These are phyloP conservation scores for Dactylellina parvicollis DNA, from an alignment of 2,329 filamentous ascomycete species.

Conservation along the genomic window DNA sequence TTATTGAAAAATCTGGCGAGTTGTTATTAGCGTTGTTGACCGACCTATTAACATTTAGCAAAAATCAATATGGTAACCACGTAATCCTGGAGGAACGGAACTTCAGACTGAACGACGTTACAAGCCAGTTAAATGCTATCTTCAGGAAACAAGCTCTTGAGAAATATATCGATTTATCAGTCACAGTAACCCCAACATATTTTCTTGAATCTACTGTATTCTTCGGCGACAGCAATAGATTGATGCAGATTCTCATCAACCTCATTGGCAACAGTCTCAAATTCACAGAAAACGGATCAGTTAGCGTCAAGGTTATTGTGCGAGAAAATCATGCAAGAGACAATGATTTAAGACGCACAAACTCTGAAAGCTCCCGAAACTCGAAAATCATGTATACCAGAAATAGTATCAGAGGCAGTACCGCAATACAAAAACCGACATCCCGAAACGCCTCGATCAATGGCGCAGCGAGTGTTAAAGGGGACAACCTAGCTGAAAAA, in stretches of 20 bases:
- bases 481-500: slow-evolving; percentile 39
- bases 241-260: slow-evolving; percentile 92
- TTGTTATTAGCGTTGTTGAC: slow-evolving; percentile 85
- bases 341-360: slow-evolving; percentile 32
- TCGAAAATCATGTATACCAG: slow-evolving; percentile 29
- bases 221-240: slow-evolving; percentile 91
- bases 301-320: slow-evolving; percentile 73
- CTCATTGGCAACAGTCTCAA: slow-evolving; percentile 91
- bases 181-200: slow-evolving; percentile 68
- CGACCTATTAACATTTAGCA: slow-evolving; percentile 90
- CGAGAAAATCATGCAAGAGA: slow-evolving; percentile 29
- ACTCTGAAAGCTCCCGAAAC: slow-evolving; percentile 45
- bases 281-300: slow-evolving; percentile 80
- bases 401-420: slow-evolving; percentile 26
- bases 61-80: slow-evolving; percentile 90
- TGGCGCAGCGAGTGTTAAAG: slow-evolving; percentile 3
- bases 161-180: slow-evolving; percentile 76
- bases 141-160: slow-evolving; percentile 91
- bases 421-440: slow-evolving; percentile 24
- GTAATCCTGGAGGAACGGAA: slow-evolving; percentile 81
- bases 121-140: slow-evolving; percentile 82
- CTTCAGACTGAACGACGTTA: slow-evolving; percentile 84
- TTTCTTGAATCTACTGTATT: slow-evolving; percentile 81
- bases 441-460: slow-evolving; percentile 37
- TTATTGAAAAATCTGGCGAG: slow-evolving; percentile 88